phyloP scores from a whole-genome alignment of 768 basidiomycete species.

The Rhizopogon vinicolor region DNA sequence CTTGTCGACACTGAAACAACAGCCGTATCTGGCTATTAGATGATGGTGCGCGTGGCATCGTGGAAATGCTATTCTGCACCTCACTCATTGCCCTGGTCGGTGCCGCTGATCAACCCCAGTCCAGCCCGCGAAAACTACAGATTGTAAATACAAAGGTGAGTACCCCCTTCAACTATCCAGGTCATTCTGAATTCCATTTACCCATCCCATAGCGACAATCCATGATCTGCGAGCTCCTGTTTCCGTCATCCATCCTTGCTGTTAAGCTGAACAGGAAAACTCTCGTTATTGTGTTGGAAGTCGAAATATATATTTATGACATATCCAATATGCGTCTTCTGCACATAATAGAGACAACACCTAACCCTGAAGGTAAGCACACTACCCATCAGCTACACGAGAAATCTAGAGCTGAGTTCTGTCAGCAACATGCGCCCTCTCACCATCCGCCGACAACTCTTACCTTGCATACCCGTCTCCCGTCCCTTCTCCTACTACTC shows the following conservation, averaged over 20 bases:
- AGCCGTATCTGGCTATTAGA: constrained; percentile 37
- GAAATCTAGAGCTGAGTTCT: constrained; percentile 1
- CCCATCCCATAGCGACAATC: constrained; percentile 70
- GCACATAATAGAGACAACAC: constrained; percentile 95
- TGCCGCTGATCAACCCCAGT: constrained; percentile 86
- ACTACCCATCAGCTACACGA: not conserved
- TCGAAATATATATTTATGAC: constrained; percentile 99
- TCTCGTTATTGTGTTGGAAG: constrained; percentile 91
- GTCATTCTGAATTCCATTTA: not conserved
- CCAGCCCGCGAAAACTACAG: constrained; percentile 89
- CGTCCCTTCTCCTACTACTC: constrained; percentile 74
- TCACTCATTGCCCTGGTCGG: constrained; percentile 96
- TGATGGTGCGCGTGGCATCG: constrained; percentile 92
- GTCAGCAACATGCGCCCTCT: constrained; percentile 89
- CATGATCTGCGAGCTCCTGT: constrained; percentile 97
- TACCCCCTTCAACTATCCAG: constrained; percentile 2
- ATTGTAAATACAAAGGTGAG: constrained; percentile 97
- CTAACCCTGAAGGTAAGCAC: constrained; percentile 84
- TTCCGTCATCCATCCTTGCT: constrained; percentile 94
- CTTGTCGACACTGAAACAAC: not conserved
- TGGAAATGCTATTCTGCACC: constrained; percentile 99
- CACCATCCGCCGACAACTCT: constrained; percentile 88
- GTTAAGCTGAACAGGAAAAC: constrained; percentile 98
- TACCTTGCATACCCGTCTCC: constrained; percentile 97
- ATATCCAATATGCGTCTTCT: constrained; percentile 97